Base-by-base conservation (phyloP, 495 filamentous ascomycete genomes). In the Polyplosphaeria fusca region DNA sequence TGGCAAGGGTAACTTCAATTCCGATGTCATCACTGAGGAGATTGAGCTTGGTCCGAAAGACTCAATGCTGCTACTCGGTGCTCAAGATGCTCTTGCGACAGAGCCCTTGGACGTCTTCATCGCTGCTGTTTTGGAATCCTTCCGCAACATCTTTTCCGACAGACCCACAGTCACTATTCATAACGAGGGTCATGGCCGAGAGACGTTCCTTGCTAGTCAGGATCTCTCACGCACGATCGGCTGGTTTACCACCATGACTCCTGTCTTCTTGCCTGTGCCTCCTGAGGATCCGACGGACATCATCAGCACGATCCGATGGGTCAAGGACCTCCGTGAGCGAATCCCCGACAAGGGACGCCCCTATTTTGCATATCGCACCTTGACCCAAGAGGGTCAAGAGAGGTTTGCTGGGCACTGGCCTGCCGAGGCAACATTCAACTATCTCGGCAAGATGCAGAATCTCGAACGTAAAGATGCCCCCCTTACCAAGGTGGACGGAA, bases 371-470 rank as follows among this genome's bases (percentile, higher is more conserved):
- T 69, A 68, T 26, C 75, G 79, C 7, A 72, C 81, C 23, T 70
- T 82, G 28, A 71, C 74, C 1, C 63, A 71, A 3, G 76, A 75
- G 25, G 71, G 69, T 13, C 60, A 71, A 3, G 71, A 77, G 25
- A 59, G 60, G 25, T 76, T 75, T 37, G 53, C 64, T 20, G 67
- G 74, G 14, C 79, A 78, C 2, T 80, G 74, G 67, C 85, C 85
- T 4, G 79, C 88, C 56, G 86, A 89, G 68, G 79, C 89, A 32
- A 79, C 80, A 1, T 87, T 89, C 68, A 86, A 84, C 60, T 88
- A 88, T 57, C 75, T 84, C 12, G 86, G 84, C 0, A 76, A 82
- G 16, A 73, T 82, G 55, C 82, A 85, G 46, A 79, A 84, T 52
- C 63, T 87, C 0, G 82, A 85, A 67, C 74, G 80, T 24, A 72